Conservation (phyloP, 805 yeast genomes). For the Metschnikowia vanudenii region DNA sequence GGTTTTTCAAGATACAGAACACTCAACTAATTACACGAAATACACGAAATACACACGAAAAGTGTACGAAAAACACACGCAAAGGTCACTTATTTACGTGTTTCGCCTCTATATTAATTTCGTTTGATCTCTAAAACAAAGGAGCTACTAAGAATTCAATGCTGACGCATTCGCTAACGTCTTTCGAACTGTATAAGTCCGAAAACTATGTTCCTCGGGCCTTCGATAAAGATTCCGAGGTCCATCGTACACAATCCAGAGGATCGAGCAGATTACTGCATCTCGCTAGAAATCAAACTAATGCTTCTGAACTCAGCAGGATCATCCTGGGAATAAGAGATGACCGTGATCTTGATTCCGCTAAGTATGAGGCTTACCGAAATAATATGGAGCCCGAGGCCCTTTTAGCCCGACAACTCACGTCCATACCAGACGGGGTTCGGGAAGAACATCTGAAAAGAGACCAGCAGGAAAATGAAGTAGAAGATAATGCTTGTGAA, state of each 20-base stretch:
- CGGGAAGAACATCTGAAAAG: too few species aligned
- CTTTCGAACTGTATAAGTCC: slow-evolving; percentile 9
- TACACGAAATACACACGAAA: neutral
- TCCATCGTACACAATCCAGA: slow-evolving; percentile 6
- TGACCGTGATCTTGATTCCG: slow-evolving; percentile 18
- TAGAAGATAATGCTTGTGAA: neutral
- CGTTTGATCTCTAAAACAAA: too few species aligned
- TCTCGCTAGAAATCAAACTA: slow-evolving; percentile 13
- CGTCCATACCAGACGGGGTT: neutral
- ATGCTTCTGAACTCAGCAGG: slow-evolving; percentile 16
- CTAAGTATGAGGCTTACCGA: slow-evolving; percentile 13
- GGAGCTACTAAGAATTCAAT: neutral
- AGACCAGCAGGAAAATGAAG: neutral
- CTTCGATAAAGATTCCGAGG: slow-evolving; percentile 2
- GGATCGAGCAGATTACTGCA: slow-evolving; percentile 6
- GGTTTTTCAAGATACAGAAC: too few species aligned
- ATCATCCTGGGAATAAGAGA: slow-evolving; percentile 19
- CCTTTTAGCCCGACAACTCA: slow-evolving; percentile 11
- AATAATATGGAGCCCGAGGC: slow-evolving; percentile 16
- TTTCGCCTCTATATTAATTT: too few species aligned
- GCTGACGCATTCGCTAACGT: slow-evolving; percentile 9
- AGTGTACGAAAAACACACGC: too few species aligned
- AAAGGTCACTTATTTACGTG: too few species aligned
- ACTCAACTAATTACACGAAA: neutral
- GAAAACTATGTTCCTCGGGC: slow-evolving; percentile 11